Evolutionary conservation across 352 stramenopile genomes (phyloP).

Genomic region (Globisporangium mamillatum): DNA sequence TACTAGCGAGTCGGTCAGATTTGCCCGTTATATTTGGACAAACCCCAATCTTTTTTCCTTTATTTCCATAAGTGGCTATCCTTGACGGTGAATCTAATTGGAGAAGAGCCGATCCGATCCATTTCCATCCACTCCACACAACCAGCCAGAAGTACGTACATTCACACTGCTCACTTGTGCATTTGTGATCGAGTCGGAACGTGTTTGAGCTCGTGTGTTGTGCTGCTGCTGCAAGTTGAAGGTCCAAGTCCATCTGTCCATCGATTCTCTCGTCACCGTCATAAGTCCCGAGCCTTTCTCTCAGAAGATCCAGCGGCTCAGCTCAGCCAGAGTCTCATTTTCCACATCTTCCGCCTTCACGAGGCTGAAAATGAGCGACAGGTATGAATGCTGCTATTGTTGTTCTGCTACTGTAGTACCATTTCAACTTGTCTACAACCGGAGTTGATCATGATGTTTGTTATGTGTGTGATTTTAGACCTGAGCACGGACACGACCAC

Average conservation of each 20-base stretch:
- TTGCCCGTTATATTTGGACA: neutral
- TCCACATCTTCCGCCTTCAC: neutral
- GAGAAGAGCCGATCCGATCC: neutral
- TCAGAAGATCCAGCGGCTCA: neutral
- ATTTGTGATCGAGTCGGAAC: neutral
- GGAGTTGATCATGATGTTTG: neutral
- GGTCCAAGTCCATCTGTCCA: neutral
- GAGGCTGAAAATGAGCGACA: neutral
- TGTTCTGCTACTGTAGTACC: too few species aligned
- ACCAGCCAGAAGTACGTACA: neutral
- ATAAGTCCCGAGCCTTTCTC: neutral
- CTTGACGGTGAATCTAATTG: neutral
- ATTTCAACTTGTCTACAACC: neutral
- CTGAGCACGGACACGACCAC: conserved; percentile 7
- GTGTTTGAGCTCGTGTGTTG: neutral
- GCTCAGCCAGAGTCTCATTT: neutral
- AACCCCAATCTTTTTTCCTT: neutral
- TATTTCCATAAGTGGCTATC: neutral
- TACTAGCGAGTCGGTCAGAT: neutral
- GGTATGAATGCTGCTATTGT: neutral
- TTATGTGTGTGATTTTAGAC: conserved; percentile 5
- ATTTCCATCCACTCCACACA: conserved; percentile 4
- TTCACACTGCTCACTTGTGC: neutral
- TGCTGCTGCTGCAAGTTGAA: neutral
- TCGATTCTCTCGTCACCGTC: neutral